Conservation (phyloP, 257 asterid species). For the Petrea volubilis region DNA sequence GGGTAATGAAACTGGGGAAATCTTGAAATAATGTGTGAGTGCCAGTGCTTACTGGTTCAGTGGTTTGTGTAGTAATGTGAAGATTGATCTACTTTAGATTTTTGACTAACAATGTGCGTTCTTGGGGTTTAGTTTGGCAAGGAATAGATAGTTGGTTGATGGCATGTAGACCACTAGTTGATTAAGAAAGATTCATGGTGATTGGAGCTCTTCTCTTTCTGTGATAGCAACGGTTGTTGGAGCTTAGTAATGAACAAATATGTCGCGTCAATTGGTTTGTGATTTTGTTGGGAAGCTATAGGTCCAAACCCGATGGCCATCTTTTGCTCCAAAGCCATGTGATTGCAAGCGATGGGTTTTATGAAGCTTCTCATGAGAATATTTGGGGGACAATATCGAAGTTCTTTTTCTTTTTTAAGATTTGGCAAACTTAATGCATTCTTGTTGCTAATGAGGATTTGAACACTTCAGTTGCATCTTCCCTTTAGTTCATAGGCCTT, state of each 20-base stretch:
- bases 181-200: background rate
- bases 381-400: background rate
- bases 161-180: background rate
- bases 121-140: background rate
- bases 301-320: background rate
- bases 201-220: too few species aligned
- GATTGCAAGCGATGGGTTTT: background rate
- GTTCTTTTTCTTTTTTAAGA: background rate
- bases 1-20: background rate
- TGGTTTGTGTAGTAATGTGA: background rate
- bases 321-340: background rate
- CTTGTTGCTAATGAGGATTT: background rate
- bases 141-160: background rate
- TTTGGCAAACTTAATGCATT: background rate
- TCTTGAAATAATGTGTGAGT: background rate
- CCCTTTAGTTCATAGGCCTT: background rate
- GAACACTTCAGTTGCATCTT: background rate
- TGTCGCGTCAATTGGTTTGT: background rate
- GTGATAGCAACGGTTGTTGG: too few species aligned
- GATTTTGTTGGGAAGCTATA: background rate
- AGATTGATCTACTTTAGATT: background rate
- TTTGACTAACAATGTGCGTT: background rate
- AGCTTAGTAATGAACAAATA: background rate
- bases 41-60: background rate
- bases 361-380: constrained; percentile 1